These are phyloP conservation scores for Penicillium goetzii DNA, from an alignment of 495 filamentous ascomycete species.

Conservation along the genomic window DNA sequence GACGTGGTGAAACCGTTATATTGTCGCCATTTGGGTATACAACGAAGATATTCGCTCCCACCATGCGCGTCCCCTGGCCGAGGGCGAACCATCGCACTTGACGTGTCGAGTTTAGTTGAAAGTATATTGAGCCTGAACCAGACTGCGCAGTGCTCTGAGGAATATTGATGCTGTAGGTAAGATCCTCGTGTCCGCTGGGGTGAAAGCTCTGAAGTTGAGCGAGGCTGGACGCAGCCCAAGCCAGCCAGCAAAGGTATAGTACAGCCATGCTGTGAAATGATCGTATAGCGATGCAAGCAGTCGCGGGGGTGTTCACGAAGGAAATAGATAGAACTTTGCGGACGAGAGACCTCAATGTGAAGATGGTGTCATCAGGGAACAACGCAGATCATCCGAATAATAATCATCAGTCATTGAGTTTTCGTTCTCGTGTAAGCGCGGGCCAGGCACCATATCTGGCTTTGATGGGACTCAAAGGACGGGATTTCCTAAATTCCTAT, in stretches of 20 bases:
- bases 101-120: slow-evolving; percentile 65
- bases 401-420: not conserved
- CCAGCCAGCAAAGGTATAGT: slow-evolving; percentile 2
- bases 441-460: slow-evolving; percentile 3
- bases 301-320: not conserved
- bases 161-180: slow-evolving; percentile 39
- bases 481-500: not conserved
- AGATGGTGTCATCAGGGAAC: not conserved
- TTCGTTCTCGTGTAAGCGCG: slow-evolving; percentile 4
- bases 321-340: not conserved
- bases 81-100: slow-evolving; percentile 65
- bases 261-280: not conserved
- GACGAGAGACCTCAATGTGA: not conserved
- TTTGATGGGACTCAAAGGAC: not conserved
- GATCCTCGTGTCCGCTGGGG: slow-evolving; percentile 26
- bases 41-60: slow-evolving; percentile 69
- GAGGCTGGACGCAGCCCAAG: slow-evolving; percentile 1
- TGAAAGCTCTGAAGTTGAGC: slow-evolving; percentile 35
- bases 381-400: slow-evolving; percentile 3
- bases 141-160: slow-evolving; percentile 34
- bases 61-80: slow-evolving; percentile 66
- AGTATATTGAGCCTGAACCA: slow-evolving; percentile 52
- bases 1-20: slow-evolving; percentile 67
- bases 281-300: not conserved
- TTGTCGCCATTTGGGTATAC: slow-evolving; percentile 60